A percentile compares a stretch with the other conserved stretches of the same genome.
phyloP scores from a whole-genome alignment of 1,284 basidiomycete genomes.

The Mycosarcoma maydis region DNA sequence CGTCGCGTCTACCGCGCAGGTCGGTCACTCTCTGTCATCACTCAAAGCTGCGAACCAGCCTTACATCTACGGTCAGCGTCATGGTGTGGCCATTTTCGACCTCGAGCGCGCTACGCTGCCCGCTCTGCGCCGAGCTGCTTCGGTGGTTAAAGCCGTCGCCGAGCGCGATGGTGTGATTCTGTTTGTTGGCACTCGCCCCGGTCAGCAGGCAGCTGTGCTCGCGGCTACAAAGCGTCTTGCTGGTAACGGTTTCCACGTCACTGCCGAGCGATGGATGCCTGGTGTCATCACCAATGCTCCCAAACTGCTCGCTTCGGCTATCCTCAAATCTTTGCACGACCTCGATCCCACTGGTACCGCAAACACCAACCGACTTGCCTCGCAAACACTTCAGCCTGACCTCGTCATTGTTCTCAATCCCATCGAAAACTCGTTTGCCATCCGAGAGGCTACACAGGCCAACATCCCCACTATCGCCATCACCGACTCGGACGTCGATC shows the following conservation, averaged over 20 bases:
- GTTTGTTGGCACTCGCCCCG: slow-evolving; percentile 86
- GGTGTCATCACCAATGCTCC: slow-evolving; percentile 91
- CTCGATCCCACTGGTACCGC: slow-evolving; percentile 26
- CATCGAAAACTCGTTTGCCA: slow-evolving; percentile 75
- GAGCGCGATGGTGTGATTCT: slow-evolving; percentile 84
- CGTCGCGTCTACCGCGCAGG: slow-evolving; percentile 89
- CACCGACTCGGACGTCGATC: slow-evolving; percentile 94
- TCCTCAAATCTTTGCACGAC: slow-evolving; percentile 44
- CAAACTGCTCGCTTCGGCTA: slow-evolving; percentile 69
- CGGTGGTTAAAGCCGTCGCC: slow-evolving; percentile 83
- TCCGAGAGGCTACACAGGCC: slow-evolving; percentile 68
- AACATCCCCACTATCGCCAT: slow-evolving; percentile 72
- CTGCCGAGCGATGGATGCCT: slow-evolving; percentile 86
- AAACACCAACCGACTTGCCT: slow-evolving; percentile 68
- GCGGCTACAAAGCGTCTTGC: slow-evolving; percentile 84
- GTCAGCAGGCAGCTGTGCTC: slow-evolving; percentile 79
- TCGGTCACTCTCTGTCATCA: slow-evolving; percentile 84
- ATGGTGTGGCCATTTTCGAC: slow-evolving; percentile 92
- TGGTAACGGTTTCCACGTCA: slow-evolving; percentile 75
- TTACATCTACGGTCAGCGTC: slow-evolving; percentile 91
- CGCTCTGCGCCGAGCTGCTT: slow-evolving; percentile 86
- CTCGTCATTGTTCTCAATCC: slow-evolving; percentile 90
- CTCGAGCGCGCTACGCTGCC: slow-evolving; percentile 88
- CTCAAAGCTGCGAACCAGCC: slow-evolving; percentile 89
- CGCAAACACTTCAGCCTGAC: slow-evolving; percentile 79